Percentiles rank a stretch among this genome's conserved stretches.
phyloP scores from a whole-genome alignment of 1,139 yeast genomes.

The Suhomyces kunorum region DNA sequence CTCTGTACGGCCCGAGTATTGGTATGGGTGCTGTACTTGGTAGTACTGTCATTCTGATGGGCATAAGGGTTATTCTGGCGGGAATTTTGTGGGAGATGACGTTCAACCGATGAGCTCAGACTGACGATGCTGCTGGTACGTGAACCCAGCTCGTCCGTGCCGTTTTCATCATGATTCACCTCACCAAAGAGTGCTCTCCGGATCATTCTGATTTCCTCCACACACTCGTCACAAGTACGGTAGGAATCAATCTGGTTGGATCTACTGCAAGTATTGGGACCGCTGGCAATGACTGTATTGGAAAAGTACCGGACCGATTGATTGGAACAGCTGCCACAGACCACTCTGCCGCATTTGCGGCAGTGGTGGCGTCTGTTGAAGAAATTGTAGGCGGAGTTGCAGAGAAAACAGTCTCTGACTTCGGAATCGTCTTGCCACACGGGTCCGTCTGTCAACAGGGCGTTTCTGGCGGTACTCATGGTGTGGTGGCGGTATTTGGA shows the following conservation, averaged over 20 bases:
- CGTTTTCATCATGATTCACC: neutral
- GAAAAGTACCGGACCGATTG: conserved; percentile 46
- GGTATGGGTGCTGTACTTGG: conserved; percentile 28
- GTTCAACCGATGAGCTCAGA: conserved; percentile 10
- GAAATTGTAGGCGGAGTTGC: conserved; percentile 59
- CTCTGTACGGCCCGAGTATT: conserved; percentile 25
- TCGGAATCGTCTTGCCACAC: conserved; percentile 81
- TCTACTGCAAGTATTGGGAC: conserved; percentile 26
- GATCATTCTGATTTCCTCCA: conserved; percentile 60
- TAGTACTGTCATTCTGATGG: conserved; percentile 19
- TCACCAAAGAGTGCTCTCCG: conserved; percentile 42
- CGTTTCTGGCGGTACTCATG: conserved; percentile 1
- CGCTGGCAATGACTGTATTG: conserved; percentile 37
- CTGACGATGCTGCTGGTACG: conserved; percentile 8
- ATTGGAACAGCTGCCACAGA: conserved; percentile 67
- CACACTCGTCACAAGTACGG: conserved; percentile 75
- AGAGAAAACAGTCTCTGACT: conserved; percentile 60
- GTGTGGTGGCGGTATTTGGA: neutral
- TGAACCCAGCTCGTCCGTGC: conserved; percentile 1
- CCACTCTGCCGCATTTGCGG: conserved; percentile 77
- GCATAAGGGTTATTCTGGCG: conserved; percentile 3
- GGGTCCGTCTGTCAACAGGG: conserved; percentile 10
- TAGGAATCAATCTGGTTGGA: conserved; percentile 37
- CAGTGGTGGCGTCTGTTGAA: conserved; percentile 90
- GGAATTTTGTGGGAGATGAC: neutral